Evolutionary conservation across 2,329 filamentous ascomycete genomes (phyloP).

Genomic region (Meredithiella fracta): DNA sequence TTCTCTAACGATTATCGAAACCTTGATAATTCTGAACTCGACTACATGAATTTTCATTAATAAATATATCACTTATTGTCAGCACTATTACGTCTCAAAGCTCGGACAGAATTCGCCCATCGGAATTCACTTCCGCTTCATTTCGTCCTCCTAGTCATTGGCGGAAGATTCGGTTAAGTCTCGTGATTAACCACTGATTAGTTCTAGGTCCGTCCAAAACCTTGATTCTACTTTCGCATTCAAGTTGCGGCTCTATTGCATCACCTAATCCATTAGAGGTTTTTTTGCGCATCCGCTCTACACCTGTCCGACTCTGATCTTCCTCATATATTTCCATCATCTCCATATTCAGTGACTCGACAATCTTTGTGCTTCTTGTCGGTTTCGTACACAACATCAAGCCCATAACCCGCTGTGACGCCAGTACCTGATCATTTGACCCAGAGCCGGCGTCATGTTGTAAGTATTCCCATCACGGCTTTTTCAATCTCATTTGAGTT

Average conservation of each 20-base stretch:
- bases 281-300: not conserved
- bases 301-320: not conserved
- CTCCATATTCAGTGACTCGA: not conserved
- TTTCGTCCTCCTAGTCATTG: not conserved
- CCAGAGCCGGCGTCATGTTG: slow-evolving; percentile 4
- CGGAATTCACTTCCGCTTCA: not conserved
- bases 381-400: not conserved
- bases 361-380: not conserved
- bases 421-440: not conserved
- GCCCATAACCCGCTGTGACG: not conserved
- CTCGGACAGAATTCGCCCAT: not conserved
- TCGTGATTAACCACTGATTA: slow-evolving; percentile 8
- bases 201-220: not conserved
- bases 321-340: not conserved
- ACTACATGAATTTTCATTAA: not conserved
- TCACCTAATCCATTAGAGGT: not conserved
- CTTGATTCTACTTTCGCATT: not conserved
- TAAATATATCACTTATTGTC: not conserved
- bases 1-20: not conserved
- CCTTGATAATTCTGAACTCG: not conserved
- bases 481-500: not conserved
- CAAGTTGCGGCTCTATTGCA: slow-evolving; percentile 1
- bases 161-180: slow-evolving; percentile 7
- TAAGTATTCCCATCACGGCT: slow-evolving; percentile 3
- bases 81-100: not conserved